A percentile compares a stretch with the other conserved stretches of the same genome.
Conservation (phyloP, 768 basidiomycete species). For the Hygrophoropsis aurantiaca region DNA sequence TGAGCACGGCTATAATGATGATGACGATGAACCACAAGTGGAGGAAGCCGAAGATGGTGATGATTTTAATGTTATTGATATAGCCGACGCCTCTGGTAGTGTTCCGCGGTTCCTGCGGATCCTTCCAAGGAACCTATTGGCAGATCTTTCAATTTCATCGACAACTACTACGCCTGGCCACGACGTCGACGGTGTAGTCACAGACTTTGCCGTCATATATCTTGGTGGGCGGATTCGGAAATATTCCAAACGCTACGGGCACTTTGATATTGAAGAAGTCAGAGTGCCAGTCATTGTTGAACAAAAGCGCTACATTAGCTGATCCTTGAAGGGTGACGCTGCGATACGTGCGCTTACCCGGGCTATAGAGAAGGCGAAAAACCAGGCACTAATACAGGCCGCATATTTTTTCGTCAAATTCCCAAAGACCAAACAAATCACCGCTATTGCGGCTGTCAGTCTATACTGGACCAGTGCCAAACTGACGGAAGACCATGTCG, state of each 20-base stretch:
- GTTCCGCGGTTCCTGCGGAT: too few relatives aligned
- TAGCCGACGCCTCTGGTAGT: too few relatives aligned
- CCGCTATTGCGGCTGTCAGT: slow-evolving; percentile 1
- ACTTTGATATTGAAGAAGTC: not conserved
- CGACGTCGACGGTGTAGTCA: not conserved
- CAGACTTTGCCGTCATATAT: not conserved
- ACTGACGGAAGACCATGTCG: too few relatives aligned
- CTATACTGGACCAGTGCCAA: too few relatives aligned
- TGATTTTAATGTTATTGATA: too few relatives aligned
- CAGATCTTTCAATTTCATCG: not conserved
- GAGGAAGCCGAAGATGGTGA: not conserved
- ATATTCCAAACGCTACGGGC: not conserved
- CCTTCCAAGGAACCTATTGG: too few relatives aligned
- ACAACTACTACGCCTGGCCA: not conserved
- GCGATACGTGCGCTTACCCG: not conserved
- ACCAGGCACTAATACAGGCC: not conserved
- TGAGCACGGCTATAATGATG: not conserved
- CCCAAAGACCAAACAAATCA: not conserved
- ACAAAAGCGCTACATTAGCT: too few relatives aligned
- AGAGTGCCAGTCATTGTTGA: not conserved
- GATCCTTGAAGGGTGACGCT: not conserved
- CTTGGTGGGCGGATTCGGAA: not conserved
- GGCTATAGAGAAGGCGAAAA: not conserved
- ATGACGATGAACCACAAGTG: not conserved
- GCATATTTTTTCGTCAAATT: not conserved